phyloP scores from a whole-genome alignment of 106 monocot genomes.

The Platanthera zijinensis region DNA sequence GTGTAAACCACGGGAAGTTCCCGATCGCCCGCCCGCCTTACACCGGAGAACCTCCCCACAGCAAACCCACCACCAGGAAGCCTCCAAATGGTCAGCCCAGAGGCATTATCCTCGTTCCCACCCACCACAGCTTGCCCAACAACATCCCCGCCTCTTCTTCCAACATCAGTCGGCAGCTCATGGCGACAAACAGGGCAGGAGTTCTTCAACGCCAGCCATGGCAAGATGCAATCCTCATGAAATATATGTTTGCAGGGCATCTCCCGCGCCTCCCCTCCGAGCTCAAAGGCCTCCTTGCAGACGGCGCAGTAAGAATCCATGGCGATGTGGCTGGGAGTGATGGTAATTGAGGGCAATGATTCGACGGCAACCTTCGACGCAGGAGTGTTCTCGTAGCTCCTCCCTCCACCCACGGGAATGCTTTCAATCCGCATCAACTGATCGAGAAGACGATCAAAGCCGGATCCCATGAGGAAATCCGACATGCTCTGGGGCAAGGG shows the following conservation, averaged over 20 bases:
- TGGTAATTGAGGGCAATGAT: constrained; percentile 36
- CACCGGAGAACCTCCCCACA: constrained; percentile 37
- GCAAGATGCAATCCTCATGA: constrained; percentile 57
- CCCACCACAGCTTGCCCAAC: neutral
- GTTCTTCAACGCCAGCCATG: constrained; percentile 37
- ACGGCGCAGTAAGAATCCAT: constrained; percentile 41
- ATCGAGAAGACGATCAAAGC: constrained; percentile 39
- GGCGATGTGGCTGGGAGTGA: constrained; percentile 13
- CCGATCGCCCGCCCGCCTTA: constrained; percentile 17
- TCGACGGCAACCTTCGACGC: constrained; percentile 49
- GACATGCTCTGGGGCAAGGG: constrained; percentile 46
- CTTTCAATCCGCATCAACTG: constrained; percentile 37
- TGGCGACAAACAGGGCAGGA: constrained; percentile 61
- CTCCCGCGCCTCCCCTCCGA: constrained; percentile 32
- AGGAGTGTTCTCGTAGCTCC: constrained; percentile 26
- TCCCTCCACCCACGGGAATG: constrained; percentile 7
- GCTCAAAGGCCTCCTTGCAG: constrained; percentile 40
- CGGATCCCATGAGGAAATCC: constrained; percentile 47
- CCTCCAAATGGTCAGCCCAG: constrained; percentile 51
- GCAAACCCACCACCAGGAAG: constrained; percentile 46
- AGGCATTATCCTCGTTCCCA: constrained; percentile 10
- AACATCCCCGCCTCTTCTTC: neutral
- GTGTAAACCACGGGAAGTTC: constrained; percentile 47
- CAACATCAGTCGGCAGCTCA: constrained; percentile 30
- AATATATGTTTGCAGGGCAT: constrained; percentile 59